A percentile compares a stretch with the other conserved stretches of the same genome.
Evolutionary conservation across 192 early-diverging fungal species (phyloP).

Genomic region (Backusella mclennaniae): DNA sequence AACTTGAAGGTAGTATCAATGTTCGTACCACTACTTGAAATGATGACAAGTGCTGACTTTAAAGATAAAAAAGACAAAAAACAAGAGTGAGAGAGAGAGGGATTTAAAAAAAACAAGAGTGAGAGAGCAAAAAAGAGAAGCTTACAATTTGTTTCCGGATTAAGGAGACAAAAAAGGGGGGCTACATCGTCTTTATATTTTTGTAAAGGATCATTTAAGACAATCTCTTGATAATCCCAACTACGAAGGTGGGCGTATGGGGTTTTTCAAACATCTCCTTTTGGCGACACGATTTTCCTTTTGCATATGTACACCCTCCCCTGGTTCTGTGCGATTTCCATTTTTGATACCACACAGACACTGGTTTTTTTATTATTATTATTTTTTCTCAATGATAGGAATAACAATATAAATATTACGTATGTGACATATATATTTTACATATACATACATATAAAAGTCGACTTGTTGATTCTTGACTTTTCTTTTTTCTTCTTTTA

Average conservation of each 20-base stretch:
- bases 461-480: not conserved
- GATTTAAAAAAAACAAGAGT: not conserved
- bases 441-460: not conserved
- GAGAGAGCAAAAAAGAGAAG: not conserved
- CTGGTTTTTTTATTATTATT: not conserved
- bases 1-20: not conserved
- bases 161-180: not conserved
- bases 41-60: not conserved
- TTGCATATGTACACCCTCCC: not conserved
- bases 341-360: conserved; percentile 5
- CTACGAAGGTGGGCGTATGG: not conserved
- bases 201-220: not conserved
- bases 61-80: not conserved
- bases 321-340: not conserved
- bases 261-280: not conserved
- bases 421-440: not conserved
- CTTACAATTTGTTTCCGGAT: not conserved
- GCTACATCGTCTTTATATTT: not conserved
- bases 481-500: not conserved
- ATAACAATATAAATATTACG: not conserved
- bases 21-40: not conserved
- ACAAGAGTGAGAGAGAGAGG: not conserved
- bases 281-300: conserved; percentile 1
- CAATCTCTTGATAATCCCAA: not conserved
- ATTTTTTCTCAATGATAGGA: not conserved